Base-by-base conservation (phyloP, 139 green algal species). In the Coelastrella sp. region DNA sequence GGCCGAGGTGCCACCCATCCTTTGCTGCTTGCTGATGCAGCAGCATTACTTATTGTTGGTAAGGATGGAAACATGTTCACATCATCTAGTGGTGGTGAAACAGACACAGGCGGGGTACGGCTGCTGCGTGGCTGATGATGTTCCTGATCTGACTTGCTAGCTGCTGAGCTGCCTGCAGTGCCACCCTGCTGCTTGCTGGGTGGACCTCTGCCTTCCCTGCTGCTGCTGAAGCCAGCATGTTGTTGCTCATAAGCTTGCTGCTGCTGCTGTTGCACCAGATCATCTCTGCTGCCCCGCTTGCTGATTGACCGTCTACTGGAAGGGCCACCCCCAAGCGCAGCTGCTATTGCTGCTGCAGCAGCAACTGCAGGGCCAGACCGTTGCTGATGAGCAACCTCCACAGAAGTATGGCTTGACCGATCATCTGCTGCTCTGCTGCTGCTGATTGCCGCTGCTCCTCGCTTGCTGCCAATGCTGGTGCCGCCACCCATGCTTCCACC, bases 311-410 rank as follows among this genome's bases (percentile, higher is more conserved):
- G 27, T 38, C 72, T 53, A 32, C 43, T 48, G 51, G 48, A 30
- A 19, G 8, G 45, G 27, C 30, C 72, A 35, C 27, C 30, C 21
- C 30, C 48, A 50, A 27, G 19, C 45, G 72, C 72, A 66, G 48
- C 72, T 67, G 72, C 72, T 63, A 30, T 62, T 7, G 71, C 66
- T 74, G 66, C 66, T 74, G 66, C 66, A 30, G 66, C 66, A 34
- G 30, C 66, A 74, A 32, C 50, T 6, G 23, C 15, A 27, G 23
- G 68, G 4, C 38, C 62, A 13, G 30, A 38, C 19, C 62, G 5
- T 40, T 60, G 71, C 43, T 79, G 43, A n/a, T 37, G 40, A 34
- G 19, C 3, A 23, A 6, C 68, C 9, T 57, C 25, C 9, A 23
- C 35, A 75, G 17, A 11, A 9, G n/a, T 27, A 43, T 75, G 37